Conservation (phyloP, 2,329 filamentous ascomycete species). For the Zopfia rhizophila region DNA sequence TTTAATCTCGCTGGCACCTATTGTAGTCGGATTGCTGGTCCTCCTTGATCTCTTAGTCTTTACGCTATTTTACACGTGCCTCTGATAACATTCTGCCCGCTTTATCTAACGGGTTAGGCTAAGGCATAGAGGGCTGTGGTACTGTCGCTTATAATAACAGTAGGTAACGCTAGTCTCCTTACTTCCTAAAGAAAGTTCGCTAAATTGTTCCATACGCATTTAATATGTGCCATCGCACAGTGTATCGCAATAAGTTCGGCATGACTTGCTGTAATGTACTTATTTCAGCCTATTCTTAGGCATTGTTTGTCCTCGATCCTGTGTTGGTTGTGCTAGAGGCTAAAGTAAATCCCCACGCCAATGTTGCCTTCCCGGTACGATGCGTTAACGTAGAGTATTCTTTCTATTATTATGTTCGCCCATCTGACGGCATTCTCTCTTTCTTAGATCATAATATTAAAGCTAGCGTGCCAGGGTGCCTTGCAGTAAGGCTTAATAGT, state of each 20-base stretch:
- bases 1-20: constrained; percentile 6
- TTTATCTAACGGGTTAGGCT: constrained; percentile 4
- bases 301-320: too few species aligned
- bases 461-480: too few species aligned
- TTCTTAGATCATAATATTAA: too few species aligned
- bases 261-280: too few species aligned
- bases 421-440: too few species aligned
- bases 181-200: constrained; percentile 1
- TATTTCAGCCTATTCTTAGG: too few species aligned
- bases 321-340: too few species aligned
- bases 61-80: constrained; percentile 1
- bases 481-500: too few species aligned
- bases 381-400: too few species aligned
- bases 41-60: constrained; percentile 6
- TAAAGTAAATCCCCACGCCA: too few species aligned
- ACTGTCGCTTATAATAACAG: constrained; percentile 8
- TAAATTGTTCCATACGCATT: constrained; percentile 4
- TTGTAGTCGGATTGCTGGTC: constrained; percentile 1
- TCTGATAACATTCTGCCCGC: constrained; percentile 5
- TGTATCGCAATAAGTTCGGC: constrained; percentile 6
- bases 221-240: neutral
- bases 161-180: constrained; percentile 3
- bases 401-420: too few species aligned
- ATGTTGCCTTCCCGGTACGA: too few species aligned
- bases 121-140: constrained; percentile 6